A percentile compares a stretch with the other conserved stretches of the same genome.
Evolutionary conservation across 1,284 basidiomycete species (phyloP).

Genomic region (Phellopilus nigrolimitatus): DNA sequence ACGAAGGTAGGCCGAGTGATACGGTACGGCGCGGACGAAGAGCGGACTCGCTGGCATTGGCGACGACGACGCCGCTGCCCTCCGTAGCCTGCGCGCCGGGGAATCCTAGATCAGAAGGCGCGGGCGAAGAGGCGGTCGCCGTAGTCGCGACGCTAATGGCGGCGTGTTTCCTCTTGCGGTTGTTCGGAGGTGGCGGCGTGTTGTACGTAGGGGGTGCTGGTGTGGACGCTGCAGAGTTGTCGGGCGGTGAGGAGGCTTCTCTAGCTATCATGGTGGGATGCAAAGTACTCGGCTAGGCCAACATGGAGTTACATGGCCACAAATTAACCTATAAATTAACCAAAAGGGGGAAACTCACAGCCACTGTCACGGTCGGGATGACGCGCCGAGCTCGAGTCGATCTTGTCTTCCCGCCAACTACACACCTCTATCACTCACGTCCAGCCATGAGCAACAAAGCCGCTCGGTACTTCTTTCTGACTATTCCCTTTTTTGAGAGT

Average conservation of each 20-base stretch:
- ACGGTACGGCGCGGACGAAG: constrained; percentile 62
- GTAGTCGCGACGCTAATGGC: constrained; percentile 31
- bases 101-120: constrained; percentile 36
- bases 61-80: constrained; percentile 47
- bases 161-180: constrained; percentile 39
- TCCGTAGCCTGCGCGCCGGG: constrained; percentile 26
- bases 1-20: constrained; percentile 67
- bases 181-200: constrained; percentile 21
- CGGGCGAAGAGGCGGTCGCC: constrained; percentile 34
- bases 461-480: too few species aligned
- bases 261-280: constrained; percentile 17
- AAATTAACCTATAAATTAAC: too few species aligned
- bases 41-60: constrained; percentile 53
- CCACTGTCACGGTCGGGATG: too few species aligned
- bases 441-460: too few species aligned
- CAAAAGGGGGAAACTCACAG: too few species aligned
- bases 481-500: too few species aligned
- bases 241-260: constrained; percentile 28
- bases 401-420: neutral
- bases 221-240: constrained; percentile 34
- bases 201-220: constrained; percentile 24
- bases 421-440: neutral
- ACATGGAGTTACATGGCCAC: too few species aligned
- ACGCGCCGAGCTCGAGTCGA: neutral
- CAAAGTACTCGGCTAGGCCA: too few species aligned